Evolutionary conservation across 805 yeast species (phyloP).

Genomic region (Teunomyces tritomae): DNA sequence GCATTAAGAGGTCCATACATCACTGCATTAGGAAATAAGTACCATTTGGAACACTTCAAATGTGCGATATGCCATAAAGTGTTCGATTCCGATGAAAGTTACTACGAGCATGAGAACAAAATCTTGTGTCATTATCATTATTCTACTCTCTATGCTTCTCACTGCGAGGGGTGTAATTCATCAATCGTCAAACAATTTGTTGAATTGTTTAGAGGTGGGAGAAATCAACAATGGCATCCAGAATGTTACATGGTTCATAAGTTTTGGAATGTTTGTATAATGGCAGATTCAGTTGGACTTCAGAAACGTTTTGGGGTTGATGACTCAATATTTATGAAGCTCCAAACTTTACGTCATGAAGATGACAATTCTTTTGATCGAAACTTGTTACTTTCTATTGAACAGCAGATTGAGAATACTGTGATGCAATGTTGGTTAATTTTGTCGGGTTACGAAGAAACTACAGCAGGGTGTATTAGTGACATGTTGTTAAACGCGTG

Average conservation of each 20-base stretch:
- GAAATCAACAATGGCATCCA: slow-evolving; percentile 97
- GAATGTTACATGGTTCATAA: slow-evolving; percentile 98
- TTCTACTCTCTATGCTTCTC: slow-evolving; percentile 78
- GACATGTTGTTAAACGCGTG: slow-evolving; percentile 88
- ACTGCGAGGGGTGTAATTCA: slow-evolving; percentile 90
- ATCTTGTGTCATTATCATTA: slow-evolving; percentile 92
- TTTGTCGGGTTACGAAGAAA: slow-evolving; percentile 85
- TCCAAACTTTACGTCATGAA: slow-evolving; percentile 5
- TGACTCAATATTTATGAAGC: slow-evolving; percentile 9
- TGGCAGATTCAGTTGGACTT: slow-evolving; percentile 57
- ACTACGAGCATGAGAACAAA: slow-evolving; percentile 78
- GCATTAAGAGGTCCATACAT: slow-evolving; percentile 92
- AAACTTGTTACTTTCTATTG: slow-evolving; percentile 52
- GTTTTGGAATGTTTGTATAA: slow-evolving; percentile 87
- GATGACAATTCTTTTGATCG: slow-evolving; percentile 33
- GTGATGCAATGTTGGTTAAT: slow-evolving; percentile 79
- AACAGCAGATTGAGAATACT: slow-evolving; percentile 57
- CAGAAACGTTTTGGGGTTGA: slow-evolving; percentile 15
- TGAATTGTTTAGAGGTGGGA: slow-evolving; percentile 86
- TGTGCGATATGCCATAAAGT: slow-evolving; percentile 83
- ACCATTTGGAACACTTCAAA: slow-evolving; percentile 92
- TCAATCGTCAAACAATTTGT: slow-evolving; percentile 94
- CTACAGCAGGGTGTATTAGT: slow-evolving; percentile 82
- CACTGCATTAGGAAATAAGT: slow-evolving; percentile 87
- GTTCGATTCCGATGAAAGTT: slow-evolving; percentile 88